Base-by-base conservation (phyloP, 2,329 filamentous ascomycete genomes). In the Escovopsis sp. region DNA sequence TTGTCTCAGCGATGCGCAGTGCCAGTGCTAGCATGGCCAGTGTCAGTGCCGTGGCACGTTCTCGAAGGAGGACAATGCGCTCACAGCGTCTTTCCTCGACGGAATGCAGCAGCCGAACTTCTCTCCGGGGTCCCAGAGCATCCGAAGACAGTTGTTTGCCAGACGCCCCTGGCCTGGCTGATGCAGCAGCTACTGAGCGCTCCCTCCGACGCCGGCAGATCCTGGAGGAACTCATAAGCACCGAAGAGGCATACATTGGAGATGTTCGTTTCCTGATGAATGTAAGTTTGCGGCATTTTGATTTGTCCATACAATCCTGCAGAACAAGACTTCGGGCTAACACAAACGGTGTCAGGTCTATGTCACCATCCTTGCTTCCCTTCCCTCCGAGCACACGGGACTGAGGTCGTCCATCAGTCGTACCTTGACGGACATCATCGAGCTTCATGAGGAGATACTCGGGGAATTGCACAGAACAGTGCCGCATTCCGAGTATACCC, bases 251-350 rank as follows among this genome's bases (percentile, higher is more conserved):
- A 53, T 96, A 96, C 57, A 79, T 96, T 51, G 76, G 80, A 13
- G 89, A 94, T 53, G 62, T 96, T 44, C 85, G 85, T 51, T 86
- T 91, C 49, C 67, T 96, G 45, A 81, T 83, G 57, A 87, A 93
- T 61, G 88, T 89, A 64, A 56, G 76, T 53, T 34, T 12, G 32
- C 5, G 2, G 7, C 11, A 2, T 27, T 15, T 2, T 14, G 1
- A 4, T n/a, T n/a, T n/a, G n/a, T n/a, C n/a, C n/a, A n/a, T n/a
- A n/a, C n/a, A n/a, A n/a, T n/a, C n/a, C n/a, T 7, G 8, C 8
- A 3, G 3, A 12, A 1, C 9, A 3, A 11, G 10, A 3, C 4
- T 37, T 8, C 12, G 15, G 20, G 10, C 13, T 30, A 45, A 58
- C 35, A 57, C 47, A 57, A 11, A 2, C 3, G 12, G 7, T 8